A percentile compares a stretch with the other conserved stretches of the same genome.
phyloP scores from a whole-genome alignment of 495 filamentous ascomycete genomes.

The Usnea hakonensis region DNA sequence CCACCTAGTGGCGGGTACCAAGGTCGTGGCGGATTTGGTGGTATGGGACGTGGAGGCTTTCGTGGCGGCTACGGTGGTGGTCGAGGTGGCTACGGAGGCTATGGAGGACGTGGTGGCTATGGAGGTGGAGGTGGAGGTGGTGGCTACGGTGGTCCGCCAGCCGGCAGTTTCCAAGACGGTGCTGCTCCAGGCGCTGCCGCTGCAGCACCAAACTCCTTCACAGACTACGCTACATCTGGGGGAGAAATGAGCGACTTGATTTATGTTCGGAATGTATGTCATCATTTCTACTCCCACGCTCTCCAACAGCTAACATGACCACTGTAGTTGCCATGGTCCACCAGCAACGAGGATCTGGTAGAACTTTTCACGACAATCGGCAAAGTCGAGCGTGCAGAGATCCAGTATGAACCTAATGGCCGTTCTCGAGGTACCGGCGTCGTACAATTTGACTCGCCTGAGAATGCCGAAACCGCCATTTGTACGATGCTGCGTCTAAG shows the following conservation, averaged over 20 bases:
- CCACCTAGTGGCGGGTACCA: slow-evolving; percentile 43
- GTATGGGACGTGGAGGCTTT: slow-evolving; percentile 43
- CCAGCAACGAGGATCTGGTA: slow-evolving; percentile 92
- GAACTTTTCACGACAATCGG: slow-evolving; percentile 97
- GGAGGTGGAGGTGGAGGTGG: slow-evolving; percentile 19
- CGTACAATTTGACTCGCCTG: slow-evolving; percentile 76
- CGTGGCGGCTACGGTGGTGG: slow-evolving; percentile 50
- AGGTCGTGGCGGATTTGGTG: slow-evolving; percentile 41
- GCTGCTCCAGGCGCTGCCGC: slow-evolving; percentile 31
- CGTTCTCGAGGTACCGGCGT: slow-evolving; percentile 93
- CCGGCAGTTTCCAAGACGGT: slow-evolving; percentile 31
- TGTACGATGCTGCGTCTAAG: slow-evolving; percentile 37
- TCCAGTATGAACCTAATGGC: slow-evolving; percentile 95
- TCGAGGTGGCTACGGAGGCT: slow-evolving; percentile 43
- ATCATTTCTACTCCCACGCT: neutral
- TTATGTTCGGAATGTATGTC: slow-evolving; percentile 93
- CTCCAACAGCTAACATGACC: slow-evolving; percentile 4
- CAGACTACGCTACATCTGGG: slow-evolving; percentile 83
- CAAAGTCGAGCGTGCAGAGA: slow-evolving; percentile 95
- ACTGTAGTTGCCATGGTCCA: slow-evolving; percentile 88
- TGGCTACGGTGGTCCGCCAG: slow-evolving; percentile 35
- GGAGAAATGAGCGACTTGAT: slow-evolving; percentile 77
- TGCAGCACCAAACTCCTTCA: slow-evolving; percentile 84
- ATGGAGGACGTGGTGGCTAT: slow-evolving; percentile 34
- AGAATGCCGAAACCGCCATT: slow-evolving; percentile 88